Percentiles rank a stretch among this genome's conserved stretches.
Conservation (phyloP, 139 green algal species). For the Tetradesmus lagerheimii region DNA sequence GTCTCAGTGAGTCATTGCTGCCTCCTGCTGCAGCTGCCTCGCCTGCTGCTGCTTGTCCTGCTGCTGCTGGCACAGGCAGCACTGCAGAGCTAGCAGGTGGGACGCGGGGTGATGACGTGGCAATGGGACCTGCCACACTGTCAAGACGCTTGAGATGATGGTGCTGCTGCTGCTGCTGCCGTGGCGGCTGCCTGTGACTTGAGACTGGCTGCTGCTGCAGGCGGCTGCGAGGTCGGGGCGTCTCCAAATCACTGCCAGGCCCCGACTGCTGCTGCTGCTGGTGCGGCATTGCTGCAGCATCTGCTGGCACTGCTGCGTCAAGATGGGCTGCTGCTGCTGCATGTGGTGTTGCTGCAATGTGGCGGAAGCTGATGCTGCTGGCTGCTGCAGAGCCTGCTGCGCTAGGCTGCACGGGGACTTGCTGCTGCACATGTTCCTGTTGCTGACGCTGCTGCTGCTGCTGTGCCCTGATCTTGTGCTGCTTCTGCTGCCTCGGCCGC, state of each 20-base stretch:
- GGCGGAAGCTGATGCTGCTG: not conserved
- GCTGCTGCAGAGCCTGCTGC: not conserved
- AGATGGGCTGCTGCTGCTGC: not conserved
- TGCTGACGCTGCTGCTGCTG: constrained; percentile 10
- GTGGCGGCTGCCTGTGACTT: not conserved
- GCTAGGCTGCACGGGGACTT: not conserved
- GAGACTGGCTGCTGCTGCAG: not conserved
- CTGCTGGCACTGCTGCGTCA: not conserved
- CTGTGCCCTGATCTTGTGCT: not conserved
- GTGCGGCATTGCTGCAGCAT: not conserved
- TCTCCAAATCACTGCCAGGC: not conserved
- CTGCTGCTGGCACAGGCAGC: not conserved
- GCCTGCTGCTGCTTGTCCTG: not conserved
- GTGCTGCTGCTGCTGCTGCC: not conserved
- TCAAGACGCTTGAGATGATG: not conserved
- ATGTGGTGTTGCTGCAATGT: not conserved
- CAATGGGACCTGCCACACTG: not conserved
- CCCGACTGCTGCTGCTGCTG: not conserved
- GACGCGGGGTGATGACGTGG: not conserved
- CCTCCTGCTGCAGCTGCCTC: not conserved
- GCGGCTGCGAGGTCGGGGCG: not conserved
- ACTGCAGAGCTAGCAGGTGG: not conserved
- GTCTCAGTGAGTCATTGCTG: not conserved
- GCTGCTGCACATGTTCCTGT: not conserved
- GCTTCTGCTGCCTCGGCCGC: not conserved